Evolutionary conservation across 768 basidiomycete genomes (phyloP).

Genomic region (Trametes punicea): DNA sequence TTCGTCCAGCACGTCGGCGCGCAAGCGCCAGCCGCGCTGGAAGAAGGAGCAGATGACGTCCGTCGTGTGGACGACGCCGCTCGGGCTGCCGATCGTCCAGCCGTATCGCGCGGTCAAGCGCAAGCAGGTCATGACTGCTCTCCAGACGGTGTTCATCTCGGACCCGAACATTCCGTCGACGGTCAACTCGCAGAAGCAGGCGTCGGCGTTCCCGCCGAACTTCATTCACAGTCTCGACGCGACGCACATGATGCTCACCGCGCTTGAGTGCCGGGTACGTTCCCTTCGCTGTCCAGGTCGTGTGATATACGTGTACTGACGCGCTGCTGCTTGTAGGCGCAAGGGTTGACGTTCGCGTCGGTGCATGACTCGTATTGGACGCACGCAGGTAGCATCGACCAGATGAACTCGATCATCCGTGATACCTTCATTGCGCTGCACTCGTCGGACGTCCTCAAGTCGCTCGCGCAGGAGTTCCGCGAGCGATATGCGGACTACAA

Average conservation of each 20-base stretch:
- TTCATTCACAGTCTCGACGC: conserved; percentile 98
- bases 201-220: conserved; percentile 97
- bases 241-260: conserved; percentile 98
- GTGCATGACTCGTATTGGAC: conserved; percentile 99
- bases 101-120: conserved; percentile 84
- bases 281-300: not conserved
- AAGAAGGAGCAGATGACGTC: conserved; percentile 91
- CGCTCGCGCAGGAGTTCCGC: conserved; percentile 73
- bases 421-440: conserved; percentile 93
- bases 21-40: conserved; percentile 36
- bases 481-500: conserved; percentile 75
- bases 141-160: conserved; percentile 87
- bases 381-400: conserved; percentile 81
- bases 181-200: conserved; percentile 84
- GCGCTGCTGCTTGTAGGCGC: conserved; percentile 43
- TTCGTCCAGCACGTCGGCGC: not conserved
- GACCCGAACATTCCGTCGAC: conserved; percentile 71
- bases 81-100: conserved; percentile 95
- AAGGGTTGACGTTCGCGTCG: conserved; percentile 81
- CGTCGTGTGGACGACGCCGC: conserved; percentile 94
- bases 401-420: conserved; percentile 86
- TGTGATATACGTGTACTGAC: not conserved
- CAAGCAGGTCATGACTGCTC: conserved; percentile 77
- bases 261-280: conserved; percentile 80
- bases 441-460: conserved; percentile 76